Evolutionary conservation across 371 early-diverging fungal genomes (phyloP), one percentile per base, ranked within the genome.

Genomic region (Mortierella sp.): DNA sequence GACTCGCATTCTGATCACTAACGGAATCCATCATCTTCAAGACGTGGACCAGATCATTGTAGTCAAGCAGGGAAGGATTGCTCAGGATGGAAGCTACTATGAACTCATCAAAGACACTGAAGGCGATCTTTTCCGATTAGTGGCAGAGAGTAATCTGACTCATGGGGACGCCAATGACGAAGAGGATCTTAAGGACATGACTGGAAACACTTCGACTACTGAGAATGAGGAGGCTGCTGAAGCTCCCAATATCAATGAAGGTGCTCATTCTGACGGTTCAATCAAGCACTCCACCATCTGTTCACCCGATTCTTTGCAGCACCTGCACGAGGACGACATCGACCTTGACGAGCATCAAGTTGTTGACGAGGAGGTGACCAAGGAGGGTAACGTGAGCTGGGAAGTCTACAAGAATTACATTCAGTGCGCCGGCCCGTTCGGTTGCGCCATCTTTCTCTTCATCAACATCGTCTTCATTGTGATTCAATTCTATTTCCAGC

Each of bases 21-120:
- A 92, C 64, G 87, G 87, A 6, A 84, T 90, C 33, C 86, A 87
- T 60, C 86, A 86, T 63, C 62, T 92, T 19, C 77, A 85, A 16
- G 74, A 86, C n/a, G 66, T 73, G 32, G 88, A 90, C 68, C 75
- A 71, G 19, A 83, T 90, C 50, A 67, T 86, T 47, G 62, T 87
- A 15, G 63, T 92, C 66, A 80, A 77, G 22, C 74, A 84, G 8
- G 91, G 90, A 10, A 58, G 63, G 8, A 83, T 91, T 52, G 69
- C 69, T n/a, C 89, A 89, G 65, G 70, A 74, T 43, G 91, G 89
- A 28, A 28, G 28, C 28, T 28, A 87, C 69, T 67, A 76, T 0
- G 69, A 76, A 4, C 74, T 92, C 10, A 88, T 88, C 77, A 47
- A 64, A 45, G 59, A 83, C 33, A 63, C 57, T 2, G 67, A 72